These are phyloP conservation scores for Debaryomyces subglobosus DNA, from an alignment of 1,139 yeast species.

Conservation along the genomic window DNA sequence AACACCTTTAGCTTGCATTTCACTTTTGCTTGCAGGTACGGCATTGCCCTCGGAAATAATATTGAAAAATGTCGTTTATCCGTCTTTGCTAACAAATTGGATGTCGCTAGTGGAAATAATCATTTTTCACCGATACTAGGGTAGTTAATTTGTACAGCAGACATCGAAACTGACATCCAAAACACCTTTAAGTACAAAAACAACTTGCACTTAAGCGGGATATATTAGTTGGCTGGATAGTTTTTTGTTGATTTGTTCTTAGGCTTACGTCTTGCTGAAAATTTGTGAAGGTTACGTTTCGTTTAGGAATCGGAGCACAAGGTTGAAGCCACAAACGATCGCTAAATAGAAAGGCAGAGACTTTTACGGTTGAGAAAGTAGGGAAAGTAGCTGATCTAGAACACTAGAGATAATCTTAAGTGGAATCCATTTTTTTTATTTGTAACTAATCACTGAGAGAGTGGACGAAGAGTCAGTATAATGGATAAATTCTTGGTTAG, in stretches of 20 bases:
- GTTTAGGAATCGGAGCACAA: background rate
- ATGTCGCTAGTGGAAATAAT: slow-evolving; percentile 5
- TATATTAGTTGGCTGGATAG: background rate
- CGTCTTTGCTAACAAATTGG: background rate
- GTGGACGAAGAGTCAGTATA: slow-evolving; percentile 1
- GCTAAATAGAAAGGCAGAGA: background rate
- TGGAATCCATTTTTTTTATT: slow-evolving; percentile 6
- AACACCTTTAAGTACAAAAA: background rate
- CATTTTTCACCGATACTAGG: background rate
- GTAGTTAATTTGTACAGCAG: background rate
- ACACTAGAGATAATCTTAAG: background rate
- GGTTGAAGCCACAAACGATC: background rate
- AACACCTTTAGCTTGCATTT: background rate
- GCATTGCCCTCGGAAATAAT: background rate
- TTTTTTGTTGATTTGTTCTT: background rate
- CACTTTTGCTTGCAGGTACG: background rate
- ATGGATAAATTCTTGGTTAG: slow-evolving; percentile 52
- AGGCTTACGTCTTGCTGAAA: background rate
- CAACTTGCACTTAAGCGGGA: background rate
- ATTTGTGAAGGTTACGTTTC: background rate
- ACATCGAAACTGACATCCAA: background rate
- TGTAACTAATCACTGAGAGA: slow-evolving; percentile 11
- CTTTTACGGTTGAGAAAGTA: background rate
- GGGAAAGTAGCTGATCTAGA: background rate
- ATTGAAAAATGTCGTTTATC: slow-evolving; percentile 2